Conservation (phyloP, 1,284 basidiomycete genomes). For the Pascua guehoae region DNA sequence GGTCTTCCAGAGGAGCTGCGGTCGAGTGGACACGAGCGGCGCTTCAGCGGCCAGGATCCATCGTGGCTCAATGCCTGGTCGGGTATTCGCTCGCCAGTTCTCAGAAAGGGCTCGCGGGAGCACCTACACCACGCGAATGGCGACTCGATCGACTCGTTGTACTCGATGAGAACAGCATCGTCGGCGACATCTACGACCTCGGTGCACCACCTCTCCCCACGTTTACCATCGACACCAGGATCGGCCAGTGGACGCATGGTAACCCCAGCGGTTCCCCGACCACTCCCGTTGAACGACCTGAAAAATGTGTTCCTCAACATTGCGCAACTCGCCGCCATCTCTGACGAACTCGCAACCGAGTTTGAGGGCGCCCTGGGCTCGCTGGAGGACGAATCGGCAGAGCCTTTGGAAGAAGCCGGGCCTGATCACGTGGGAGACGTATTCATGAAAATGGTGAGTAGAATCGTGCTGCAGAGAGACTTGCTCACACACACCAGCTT, state of each 20-base stretch:
- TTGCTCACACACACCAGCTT: slow-evolving; percentile 54
- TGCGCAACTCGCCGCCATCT: slow-evolving; percentile 65
- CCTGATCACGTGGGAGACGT: slow-evolving; percentile 71
- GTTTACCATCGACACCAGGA: slow-evolving; percentile 2
- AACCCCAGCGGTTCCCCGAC: slow-evolving; percentile 37
- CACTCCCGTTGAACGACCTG: slow-evolving; percentile 68
- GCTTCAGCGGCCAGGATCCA: slow-evolving; percentile 13
- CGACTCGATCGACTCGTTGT: slow-evolving; percentile 3
- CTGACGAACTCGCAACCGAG: slow-evolving; percentile 59
- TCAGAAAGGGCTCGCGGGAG: slow-evolving; percentile 9
- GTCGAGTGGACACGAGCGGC: slow-evolving; percentile 12
- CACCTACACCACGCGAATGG: not conserved
- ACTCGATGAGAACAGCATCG: slow-evolving; percentile 4
- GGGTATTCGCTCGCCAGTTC: slow-evolving; percentile 1
- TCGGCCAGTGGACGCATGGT: slow-evolving; percentile 1
- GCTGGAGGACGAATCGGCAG: slow-evolving; percentile 49
- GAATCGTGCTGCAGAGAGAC: not conserved
- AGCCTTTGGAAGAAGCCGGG: slow-evolving; percentile 54
- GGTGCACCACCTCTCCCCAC: slow-evolving; percentile 6
- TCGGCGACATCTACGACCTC: slow-evolving; percentile 12
- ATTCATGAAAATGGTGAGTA: slow-evolving; percentile 67
- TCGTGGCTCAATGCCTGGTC: not conserved
- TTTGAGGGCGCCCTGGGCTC: slow-evolving; percentile 49
- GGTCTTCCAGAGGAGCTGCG: slow-evolving; percentile 7
- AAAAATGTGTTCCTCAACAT: slow-evolving; percentile 77